Base-by-base conservation (phyloP, 1,284 basidiomycete species). In the Malassezia nana region DNA sequence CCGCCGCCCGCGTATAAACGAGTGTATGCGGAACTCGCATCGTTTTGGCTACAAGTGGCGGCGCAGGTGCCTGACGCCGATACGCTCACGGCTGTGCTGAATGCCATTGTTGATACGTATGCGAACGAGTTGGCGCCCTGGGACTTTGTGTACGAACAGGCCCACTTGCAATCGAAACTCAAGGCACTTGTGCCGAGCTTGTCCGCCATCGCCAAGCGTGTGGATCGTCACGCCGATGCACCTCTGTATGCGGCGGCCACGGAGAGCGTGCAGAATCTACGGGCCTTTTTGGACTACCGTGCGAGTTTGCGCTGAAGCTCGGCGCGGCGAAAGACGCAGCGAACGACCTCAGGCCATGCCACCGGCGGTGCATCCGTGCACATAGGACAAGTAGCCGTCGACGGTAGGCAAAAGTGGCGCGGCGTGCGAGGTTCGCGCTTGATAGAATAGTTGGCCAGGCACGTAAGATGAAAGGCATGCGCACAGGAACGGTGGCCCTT, bases 51-150 rank as follows among this genome's bases (percentile, higher is more conserved):
- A 6, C 26, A 50, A 18, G 44, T 45, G 10, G 30, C 24, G n/a
- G 29, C 10, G 26, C 29, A 45, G 7, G 35, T 40, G 7, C 16
- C 38, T 15, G 33, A 79, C 41, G 79, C 83, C 2, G 90, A 95
- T 68, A 79, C 84, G 0, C 78, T 86, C 52, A 79, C 95, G 16
- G 88, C 92, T 64, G 82, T 83, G 0, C 77, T 84, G 28, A 90
- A 92, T 31, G 87, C 86, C 24, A 75, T 96, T 44, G 88, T 96
- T 61, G 92, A 96, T 74, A 85, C 92, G 46, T 98, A 87, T 75
- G 88, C 90, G 1, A 92, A 98, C 76, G 94, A 98, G 75, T 80
- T 77, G 8, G 76, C 82, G 45, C 79, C 83, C 0, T 94, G 87
- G 74, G 91, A 98, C 75, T 65, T 84, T 62, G 78, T 77, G 10